Evolutionary conservation across 2,329 filamentous ascomycete genomes (phyloP).

Genomic region (Nannizzia gypsea): DNA sequence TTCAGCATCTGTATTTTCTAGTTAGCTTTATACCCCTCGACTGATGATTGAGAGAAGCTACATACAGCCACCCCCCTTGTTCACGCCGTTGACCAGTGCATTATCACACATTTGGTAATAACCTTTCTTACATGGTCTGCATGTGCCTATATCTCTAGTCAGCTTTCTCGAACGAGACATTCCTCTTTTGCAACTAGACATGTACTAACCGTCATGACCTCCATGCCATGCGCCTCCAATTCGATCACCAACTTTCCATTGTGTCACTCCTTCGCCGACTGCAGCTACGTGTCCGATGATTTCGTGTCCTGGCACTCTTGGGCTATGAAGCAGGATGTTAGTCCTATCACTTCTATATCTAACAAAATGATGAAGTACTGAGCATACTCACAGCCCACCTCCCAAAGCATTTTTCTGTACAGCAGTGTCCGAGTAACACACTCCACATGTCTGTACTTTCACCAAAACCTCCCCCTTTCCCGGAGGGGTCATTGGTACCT

Average conservation of each 20-base stretch:
- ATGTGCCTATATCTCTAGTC: slow-evolving; percentile 37
- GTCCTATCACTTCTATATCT: background rate
- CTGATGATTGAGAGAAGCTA: background rate
- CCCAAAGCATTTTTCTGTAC: slow-evolving; percentile 42
- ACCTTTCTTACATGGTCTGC: slow-evolving; percentile 51
- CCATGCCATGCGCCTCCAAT: slow-evolving; percentile 61
- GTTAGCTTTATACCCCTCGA: slow-evolving; percentile 2
- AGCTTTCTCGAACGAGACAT: background rate
- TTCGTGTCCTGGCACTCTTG: slow-evolving; percentile 59
- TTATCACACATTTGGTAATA: slow-evolving; percentile 59
- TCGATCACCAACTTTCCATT: slow-evolving; percentile 52
- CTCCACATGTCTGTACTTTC: slow-evolving; percentile 59
- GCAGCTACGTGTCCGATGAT: slow-evolving; percentile 55
- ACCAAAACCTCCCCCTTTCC: slow-evolving; percentile 50
- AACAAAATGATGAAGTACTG: background rate
- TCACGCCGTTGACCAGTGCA: slow-evolving; percentile 52
- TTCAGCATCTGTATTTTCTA: slow-evolving; percentile 23
- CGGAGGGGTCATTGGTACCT: slow-evolving; percentile 48
- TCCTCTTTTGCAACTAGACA: background rate
- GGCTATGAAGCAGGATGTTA: slow-evolving; percentile 25
- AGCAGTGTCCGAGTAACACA: slow-evolving; percentile 54
- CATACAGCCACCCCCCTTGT: slow-evolving; percentile 52
- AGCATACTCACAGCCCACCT: slow-evolving; percentile 35
- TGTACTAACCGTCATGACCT: slow-evolving; percentile 30
- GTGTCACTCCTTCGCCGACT: slow-evolving; percentile 41